phyloP scores from a whole-genome alignment of 352 stramenopile species.

The Phytophthora sp. region DNA sequence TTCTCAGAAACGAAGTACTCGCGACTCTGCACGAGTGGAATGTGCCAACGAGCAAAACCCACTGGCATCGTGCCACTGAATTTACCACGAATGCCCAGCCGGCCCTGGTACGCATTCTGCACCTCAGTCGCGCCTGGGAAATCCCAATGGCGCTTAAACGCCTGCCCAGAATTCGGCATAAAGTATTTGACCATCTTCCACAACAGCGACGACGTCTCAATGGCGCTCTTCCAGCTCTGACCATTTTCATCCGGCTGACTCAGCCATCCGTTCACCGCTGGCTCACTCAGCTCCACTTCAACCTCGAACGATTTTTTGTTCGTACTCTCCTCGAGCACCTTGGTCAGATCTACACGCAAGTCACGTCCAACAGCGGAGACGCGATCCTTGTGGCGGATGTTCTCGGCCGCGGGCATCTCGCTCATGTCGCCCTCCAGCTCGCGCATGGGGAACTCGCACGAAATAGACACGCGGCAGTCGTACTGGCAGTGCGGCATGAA shows the following conservation, averaged over 20 bases:
- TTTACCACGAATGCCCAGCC: constrained; percentile 74
- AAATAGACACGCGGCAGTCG: constrained; percentile 86
- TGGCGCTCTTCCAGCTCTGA: constrained; percentile 75
- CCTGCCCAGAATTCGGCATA: constrained; percentile 80
- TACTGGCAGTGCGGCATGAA: constrained; percentile 88
- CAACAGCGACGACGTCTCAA: constrained; percentile 64
- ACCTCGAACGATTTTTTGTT: constrained; percentile 80
- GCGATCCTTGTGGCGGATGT: constrained; percentile 77
- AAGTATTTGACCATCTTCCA: constrained; percentile 89
- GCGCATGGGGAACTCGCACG: constrained; percentile 74
- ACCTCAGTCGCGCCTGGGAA: constrained; percentile 73
- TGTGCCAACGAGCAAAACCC: constrained; percentile 91
- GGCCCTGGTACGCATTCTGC: constrained; percentile 81
- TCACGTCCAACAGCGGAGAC: constrained; percentile 78
- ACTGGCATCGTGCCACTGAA: constrained; percentile 93
- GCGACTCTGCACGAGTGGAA: constrained; percentile 79
- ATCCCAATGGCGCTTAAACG: constrained; percentile 82
- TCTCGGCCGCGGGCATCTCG: constrained; percentile 76
- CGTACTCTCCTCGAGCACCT: constrained; percentile 79
- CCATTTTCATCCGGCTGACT: constrained; percentile 74
- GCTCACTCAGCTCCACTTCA: constrained; percentile 77
- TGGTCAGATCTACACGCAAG: constrained; percentile 84
- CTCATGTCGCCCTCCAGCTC: constrained; percentile 62
- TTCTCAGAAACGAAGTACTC: constrained; percentile 93
- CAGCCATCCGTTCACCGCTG: constrained; percentile 77